Base-by-base conservation (phyloP, 2,329 filamentous ascomycete genomes). In the Trichoderma aggressivum region DNA sequence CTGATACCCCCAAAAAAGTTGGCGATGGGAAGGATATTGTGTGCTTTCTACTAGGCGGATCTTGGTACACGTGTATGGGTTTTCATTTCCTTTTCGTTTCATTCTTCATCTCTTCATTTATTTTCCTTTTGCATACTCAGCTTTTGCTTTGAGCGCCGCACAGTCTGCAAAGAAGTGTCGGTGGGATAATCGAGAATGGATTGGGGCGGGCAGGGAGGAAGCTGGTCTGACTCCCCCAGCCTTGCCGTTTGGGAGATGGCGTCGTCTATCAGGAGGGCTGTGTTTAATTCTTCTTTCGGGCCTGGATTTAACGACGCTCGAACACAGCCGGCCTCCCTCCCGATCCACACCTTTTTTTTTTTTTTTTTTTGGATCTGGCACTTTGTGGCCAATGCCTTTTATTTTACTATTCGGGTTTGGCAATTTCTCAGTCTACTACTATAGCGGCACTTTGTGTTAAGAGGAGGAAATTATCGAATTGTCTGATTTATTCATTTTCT, bases 1-100 rank as follows among this genome's bases (percentile, higher is more conserved):
- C 78, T 81, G 77, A 83, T 82, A 82, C 80, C 79, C 79, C 76
- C 69, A 78, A 77, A 78, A 76, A 73, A 73, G 73, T 72, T 68
- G 74, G 75, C 71, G 74, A 69, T 70, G 74, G 28, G 74, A 73
- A 75, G 70, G 73, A 75, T 74, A 70, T 70, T 72, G 73, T 67
- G 72, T 59, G 71, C 71, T 72, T 75, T 72, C 63, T 71, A 53
- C 65, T 68, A 65, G 70, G 72, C 53, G 68, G 65, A 61, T 50
- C 14, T 55, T 53, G 65, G 53, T 70, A 64, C 65, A 60, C 50
- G 60, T 71, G 67, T 66, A 61, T 60, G 67, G 70, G 58, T 66
- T 72, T 30, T 21, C 56, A 26, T 36, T 28, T 56, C 16, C 72
- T n/a, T 47, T 10, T 53, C n/a, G 24, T 58, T 64, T 61, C n/a